Evolutionary conservation across 2,329 filamentous ascomycete species (phyloP), one percentile per base, ranked within the genome.

Genomic region (Aspergillus sclerotialis): DNA sequence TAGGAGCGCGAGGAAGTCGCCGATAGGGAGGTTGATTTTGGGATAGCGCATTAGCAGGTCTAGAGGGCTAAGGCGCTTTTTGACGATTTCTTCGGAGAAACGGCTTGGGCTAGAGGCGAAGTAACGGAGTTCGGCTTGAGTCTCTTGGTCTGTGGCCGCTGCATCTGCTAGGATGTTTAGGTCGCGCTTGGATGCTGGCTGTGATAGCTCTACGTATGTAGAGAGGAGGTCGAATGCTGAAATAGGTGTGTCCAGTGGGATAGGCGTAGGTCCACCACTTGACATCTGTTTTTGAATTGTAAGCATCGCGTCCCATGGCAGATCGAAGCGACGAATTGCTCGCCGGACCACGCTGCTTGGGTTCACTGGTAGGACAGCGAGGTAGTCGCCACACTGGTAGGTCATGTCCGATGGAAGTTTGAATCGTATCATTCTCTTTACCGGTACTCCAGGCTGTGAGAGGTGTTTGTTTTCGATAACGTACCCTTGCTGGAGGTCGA

Each of bases 321-420:
- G 61, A 1, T 72, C 64, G 53, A 88, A 89, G 36, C 61, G 48
- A 14, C 72, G 66, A 60, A 87, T 75, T 0, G 75, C 81, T 7
- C 82, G 70, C 4, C 70, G 68, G 3, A 89, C 73, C 7, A 67
- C 76, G 18, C 70, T 61, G 29, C 69, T 68, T 2, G 78, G 76
- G 53, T 90, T 90, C 18, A 84, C 61, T 0, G 84, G 84, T 1
- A 88, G 65, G 2, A 88, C 68, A 0, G 82, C 80, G 1, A 90
- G 70, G 53, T 92, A 90, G 52, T 90, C 84, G 10, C 84, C 85
- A 2, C 80, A 74, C 25, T 73, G 70, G 59, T 89, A 90, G 0
- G 69, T 71, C 67, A 77, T 69, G 32, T 72, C 75, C 0, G 68
- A 72, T 0, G 84, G 84, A 1, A 90, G 68, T 39, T 76, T 73